Evolutionary conservation across 1,284 basidiomycete genomes (phyloP), one percentile per base, ranked within the genome.

Genomic region (Tetrapyrgos nigripes): DNA sequence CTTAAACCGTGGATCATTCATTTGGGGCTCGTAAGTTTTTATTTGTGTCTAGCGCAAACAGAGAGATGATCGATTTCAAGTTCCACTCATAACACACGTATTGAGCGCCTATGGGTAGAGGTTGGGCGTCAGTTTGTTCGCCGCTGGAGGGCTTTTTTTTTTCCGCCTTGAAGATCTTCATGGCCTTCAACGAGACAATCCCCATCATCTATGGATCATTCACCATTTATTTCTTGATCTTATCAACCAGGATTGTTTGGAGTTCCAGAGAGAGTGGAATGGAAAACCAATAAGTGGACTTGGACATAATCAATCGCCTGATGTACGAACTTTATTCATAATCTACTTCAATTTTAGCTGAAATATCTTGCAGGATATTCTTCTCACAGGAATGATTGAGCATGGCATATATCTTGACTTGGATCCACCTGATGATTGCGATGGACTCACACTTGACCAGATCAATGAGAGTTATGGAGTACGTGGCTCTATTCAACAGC

Each of bases 71-170:
- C 4, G 2, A 23, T 3, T 45, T 9, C 23, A 4, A 37, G 50
- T 10, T 66, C 64, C 35, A 70, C 72, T n/a, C 67, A 65, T 60
- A 76, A 76, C 48, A 68, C 66, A 0, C 67, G 70, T 10, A 76
- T 78, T 26, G 73, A 77, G 46, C 49, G 64, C 0, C 43, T 78
- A 1, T 79, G 77, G 77, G 68, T 70, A 1, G 73, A 78, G 27
- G 60, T 69, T 2, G 74, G 71, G 40, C 43, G 26, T 3, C 50
- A 53, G 6, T 53, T 53, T 53, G 50, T 43, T 24, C 50, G 35
- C 4, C 5, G 35, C 37, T 76, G 74, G 74, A 49, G 55, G 9
- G 63, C 64, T 2, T 72, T 76, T 49, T 76, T 76, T 76, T 26
- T 59, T 55, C 0, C 47, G 54, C 0, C 67, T 76, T 0, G 69